These are phyloP conservation scores for Lasiosphaeria hispida DNA, from an alignment of 495 filamentous ascomycete species.

Conservation along the genomic window DNA sequence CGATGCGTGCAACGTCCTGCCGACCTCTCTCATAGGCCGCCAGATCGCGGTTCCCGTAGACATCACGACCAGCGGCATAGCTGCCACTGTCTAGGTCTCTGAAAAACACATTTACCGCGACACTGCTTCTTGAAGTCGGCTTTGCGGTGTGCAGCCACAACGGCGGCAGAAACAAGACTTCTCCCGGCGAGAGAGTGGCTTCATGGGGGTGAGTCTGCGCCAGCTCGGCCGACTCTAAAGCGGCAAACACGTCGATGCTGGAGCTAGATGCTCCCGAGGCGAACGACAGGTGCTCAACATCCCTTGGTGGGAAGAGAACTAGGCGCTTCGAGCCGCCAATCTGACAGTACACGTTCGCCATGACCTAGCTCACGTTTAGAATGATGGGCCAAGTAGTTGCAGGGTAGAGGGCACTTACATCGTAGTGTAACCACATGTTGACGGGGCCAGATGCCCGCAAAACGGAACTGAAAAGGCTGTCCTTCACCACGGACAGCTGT, in stretches of 20 bases:
- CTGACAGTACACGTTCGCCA: slow-evolving; percentile 88
- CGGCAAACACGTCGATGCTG: slow-evolving; percentile 63
- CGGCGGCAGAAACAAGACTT: slow-evolving; percentile 77
- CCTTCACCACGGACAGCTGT: slow-evolving; percentile 54
- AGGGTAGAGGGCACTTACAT: slow-evolving; percentile 50
- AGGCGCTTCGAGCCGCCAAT: slow-evolving; percentile 68
- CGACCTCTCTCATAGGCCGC: slow-evolving; percentile 80
- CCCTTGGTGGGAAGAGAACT: slow-evolving; percentile 72
- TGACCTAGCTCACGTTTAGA: slow-evolving; percentile 52
- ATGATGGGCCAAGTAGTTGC: neutral
- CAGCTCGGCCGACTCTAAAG: slow-evolving; percentile 36
- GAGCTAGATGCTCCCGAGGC: slow-evolving; percentile 78
- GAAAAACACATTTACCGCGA: slow-evolving; percentile 87
- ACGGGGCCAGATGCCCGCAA: slow-evolving; percentile 78
- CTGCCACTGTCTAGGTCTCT: slow-evolving; percentile 57
- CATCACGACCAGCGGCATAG: slow-evolving; percentile 75
- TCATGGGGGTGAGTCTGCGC: slow-evolving; percentile 62
- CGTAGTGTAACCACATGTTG: slow-evolving; percentile 91
- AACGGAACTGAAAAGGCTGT: slow-evolving; percentile 74
- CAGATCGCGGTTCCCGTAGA: slow-evolving; percentile 86
- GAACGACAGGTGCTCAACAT: slow-evolving; percentile 67
- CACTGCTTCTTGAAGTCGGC: slow-evolving; percentile 59
- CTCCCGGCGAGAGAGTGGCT: slow-evolving; percentile 62
- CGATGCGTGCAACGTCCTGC: slow-evolving; percentile 65
- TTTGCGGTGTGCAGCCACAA: slow-evolving; percentile 81